Evolutionary conservation across 495 filamentous ascomycete species (phyloP).

Genomic region (Darksidea phi): DNA sequence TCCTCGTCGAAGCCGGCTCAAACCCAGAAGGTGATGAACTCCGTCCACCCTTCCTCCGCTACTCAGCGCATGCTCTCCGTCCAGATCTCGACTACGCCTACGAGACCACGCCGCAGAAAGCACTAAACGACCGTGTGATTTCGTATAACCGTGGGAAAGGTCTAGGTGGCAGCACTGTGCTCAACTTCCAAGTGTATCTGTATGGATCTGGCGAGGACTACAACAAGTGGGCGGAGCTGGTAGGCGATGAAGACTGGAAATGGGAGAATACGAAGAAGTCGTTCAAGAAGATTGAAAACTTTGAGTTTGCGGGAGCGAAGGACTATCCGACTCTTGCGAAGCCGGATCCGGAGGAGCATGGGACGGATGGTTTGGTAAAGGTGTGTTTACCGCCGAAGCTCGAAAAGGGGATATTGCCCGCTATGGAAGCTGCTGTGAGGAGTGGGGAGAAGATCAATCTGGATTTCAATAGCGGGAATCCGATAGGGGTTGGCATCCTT

Average conservation of each 20-base stretch:
- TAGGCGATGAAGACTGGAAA: conserved; percentile 31
- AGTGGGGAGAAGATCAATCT: conserved; percentile 27
- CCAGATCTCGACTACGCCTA: conserved; percentile 31
- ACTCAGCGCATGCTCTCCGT: conserved; percentile 6
- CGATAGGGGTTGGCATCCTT: conserved; percentile 28
- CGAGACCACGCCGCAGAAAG: conserved; percentile 15
- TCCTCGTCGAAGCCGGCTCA: conserved; percentile 27
- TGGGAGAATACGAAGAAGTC: conserved; percentile 27
- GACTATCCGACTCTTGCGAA: conserved; percentile 23
- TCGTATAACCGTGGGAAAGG: conserved; percentile 25
- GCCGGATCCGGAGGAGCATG: conserved; percentile 22
- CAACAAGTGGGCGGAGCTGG: conserved; percentile 30
- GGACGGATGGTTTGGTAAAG: conserved; percentile 20
- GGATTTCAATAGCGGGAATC: conserved; percentile 30
- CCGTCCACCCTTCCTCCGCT: conserved; percentile 25
- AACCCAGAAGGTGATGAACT: conserved; percentile 21
- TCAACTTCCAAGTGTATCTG: conserved; percentile 32
- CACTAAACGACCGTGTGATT: conserved; percentile 19
- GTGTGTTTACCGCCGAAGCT: conserved; percentile 21
- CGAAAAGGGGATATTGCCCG: conserved; percentile 12
- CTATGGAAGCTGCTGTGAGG: conserved; percentile 20
- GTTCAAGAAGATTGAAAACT: conserved; percentile 29
- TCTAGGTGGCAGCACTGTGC: conserved; percentile 26
- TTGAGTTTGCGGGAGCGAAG: conserved; percentile 4
- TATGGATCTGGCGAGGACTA: conserved; percentile 30